These are phyloP conservation scores for Dictyophora rubrovolvata DNA, from an alignment of 768 basidiomycete species.

Conservation along the genomic window DNA sequence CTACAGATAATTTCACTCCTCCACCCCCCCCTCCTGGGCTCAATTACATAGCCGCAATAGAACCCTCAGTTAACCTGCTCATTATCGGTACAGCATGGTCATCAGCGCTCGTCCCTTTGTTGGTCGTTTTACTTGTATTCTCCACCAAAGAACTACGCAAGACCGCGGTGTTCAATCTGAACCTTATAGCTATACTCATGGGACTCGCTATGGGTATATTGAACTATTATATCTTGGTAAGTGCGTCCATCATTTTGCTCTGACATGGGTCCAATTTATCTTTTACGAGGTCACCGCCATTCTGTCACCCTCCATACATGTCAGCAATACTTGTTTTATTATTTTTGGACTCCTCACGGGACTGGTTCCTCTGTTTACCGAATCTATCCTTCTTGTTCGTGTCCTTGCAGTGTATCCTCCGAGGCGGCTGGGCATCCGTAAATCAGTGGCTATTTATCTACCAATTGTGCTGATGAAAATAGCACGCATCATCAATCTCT, in stretches of 20 bases:
- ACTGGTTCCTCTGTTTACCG: constrained; percentile 25
- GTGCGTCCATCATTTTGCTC: too few species aligned
- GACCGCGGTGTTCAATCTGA: constrained; percentile 24
- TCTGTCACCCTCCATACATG: constrained; percentile 13
- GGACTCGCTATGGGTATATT: constrained; percentile 17
- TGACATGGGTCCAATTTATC: too few species aligned
- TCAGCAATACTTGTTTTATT: constrained; percentile 13
- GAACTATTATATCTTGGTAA: constrained; percentile 13
- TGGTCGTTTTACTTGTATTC: constrained; percentile 24
- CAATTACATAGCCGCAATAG: constrained; percentile 20
- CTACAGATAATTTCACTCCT: not conserved
- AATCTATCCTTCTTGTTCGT: constrained; percentile 29
- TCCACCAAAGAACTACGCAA: constrained; percentile 20
- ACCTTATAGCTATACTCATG: constrained; percentile 19
- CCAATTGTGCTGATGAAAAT: constrained; percentile 18
- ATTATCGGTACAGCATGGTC: constrained; percentile 23
- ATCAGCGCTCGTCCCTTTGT: constrained; percentile 24
- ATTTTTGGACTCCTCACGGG: constrained; percentile 18
- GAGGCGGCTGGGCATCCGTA: not conserved
- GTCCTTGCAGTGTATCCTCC: constrained; percentile 27
- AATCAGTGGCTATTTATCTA: too few species aligned
- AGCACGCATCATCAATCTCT: constrained; percentile 19
- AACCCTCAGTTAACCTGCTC: constrained; percentile 16
- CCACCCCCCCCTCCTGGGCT: constrained; percentile 19
- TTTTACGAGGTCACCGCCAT: not conserved